Percentiles rank a stretch among this genome's conserved stretches.
These are phyloP conservation scores for Diaporthe helianthi DNA, from an alignment of 2,329 filamentous ascomycete genomes.

Conservation along the genomic window DNA sequence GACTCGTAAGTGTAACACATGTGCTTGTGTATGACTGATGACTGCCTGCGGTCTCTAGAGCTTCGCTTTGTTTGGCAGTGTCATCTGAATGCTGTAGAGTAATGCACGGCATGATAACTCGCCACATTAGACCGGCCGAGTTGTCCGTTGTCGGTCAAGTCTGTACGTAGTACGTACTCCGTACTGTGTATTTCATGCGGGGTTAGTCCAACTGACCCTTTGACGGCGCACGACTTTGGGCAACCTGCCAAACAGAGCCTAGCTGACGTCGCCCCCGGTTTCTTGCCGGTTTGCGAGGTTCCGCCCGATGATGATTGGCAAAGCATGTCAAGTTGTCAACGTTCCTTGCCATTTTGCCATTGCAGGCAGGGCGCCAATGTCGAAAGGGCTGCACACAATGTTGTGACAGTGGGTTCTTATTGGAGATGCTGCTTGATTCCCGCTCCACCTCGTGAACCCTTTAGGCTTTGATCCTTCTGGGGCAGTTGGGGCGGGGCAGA, in stretches of 20 bases:
- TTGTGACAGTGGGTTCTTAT: conserved; percentile 10
- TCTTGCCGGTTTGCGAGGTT: conserved; percentile 12
- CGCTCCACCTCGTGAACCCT: background rate
- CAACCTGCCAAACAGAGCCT: background rate
- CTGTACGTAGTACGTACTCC: too few species aligned
- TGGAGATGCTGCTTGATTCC: background rate
- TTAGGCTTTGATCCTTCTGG: conserved; percentile 3
- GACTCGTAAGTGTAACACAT: background rate
- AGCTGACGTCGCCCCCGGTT: conserved; percentile 16
- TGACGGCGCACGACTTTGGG: too few species aligned
- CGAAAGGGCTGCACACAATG: conserved; percentile 29
- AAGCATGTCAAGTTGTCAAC: background rate
- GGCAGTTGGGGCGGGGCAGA: background rate
- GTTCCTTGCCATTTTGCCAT: conserved; percentile 9
- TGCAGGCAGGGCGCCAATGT: conserved; percentile 26
- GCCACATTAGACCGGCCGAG: background rate
- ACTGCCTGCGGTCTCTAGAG: too few species aligned
- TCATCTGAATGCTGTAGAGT: background rate
- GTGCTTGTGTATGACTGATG: too few species aligned
- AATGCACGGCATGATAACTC: background rate
- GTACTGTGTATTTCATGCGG: conserved; percentile 24
- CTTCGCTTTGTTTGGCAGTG: background rate
- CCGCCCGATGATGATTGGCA: background rate
- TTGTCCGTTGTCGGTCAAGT: conserved; percentile 18
- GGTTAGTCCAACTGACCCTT: conserved; percentile 3